Conservation (phyloP, 1,139 yeast species). For the Nakaseomyces sp. region DNA sequence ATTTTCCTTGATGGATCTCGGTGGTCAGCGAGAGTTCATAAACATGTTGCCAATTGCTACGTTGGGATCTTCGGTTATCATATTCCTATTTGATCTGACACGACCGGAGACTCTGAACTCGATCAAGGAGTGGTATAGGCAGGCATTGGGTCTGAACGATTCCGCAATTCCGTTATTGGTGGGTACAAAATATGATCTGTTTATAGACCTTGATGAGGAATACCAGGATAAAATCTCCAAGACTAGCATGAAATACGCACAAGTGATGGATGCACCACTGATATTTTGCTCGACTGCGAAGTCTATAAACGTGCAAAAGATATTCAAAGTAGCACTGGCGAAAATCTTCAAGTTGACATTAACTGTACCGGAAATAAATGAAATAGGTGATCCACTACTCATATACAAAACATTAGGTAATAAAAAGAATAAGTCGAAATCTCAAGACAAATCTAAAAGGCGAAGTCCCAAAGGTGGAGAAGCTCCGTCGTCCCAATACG, state of each 20-base stretch:
- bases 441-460: not conserved
- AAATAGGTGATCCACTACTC: conserved; percentile 82
- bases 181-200: conserved; percentile 90
- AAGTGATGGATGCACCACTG: conserved; percentile 84
- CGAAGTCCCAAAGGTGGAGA: conserved; percentile 1
- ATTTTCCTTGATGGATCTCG: conserved; percentile 92
- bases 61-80: conserved; percentile 85
- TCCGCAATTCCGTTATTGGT: conserved; percentile 88
- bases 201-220: conserved; percentile 66
- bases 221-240: conserved; percentile 82
- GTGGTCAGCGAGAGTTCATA: conserved; percentile 93
- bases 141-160: conserved; percentile 82
- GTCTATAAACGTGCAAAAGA: conserved; percentile 88
- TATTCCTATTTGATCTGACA: conserved; percentile 88
- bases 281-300: conserved; percentile 89
- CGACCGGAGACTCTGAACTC: conserved; percentile 79
- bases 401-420: conserved; percentile 44
- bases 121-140: conserved; percentile 91
- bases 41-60: conserved; percentile 94
- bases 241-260: conserved; percentile 80
- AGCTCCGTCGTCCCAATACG: not conserved
- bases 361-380: conserved; percentile 73
- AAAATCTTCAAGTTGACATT: conserved; percentile 85
- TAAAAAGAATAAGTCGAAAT: not conserved
- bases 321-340: conserved; percentile 82